Percentiles rank a stretch among this genome's conserved stretches.
Evolutionary conservation across 2,329 filamentous ascomycete species (phyloP).

Genomic region (Blastomyces emzantsi): DNA sequence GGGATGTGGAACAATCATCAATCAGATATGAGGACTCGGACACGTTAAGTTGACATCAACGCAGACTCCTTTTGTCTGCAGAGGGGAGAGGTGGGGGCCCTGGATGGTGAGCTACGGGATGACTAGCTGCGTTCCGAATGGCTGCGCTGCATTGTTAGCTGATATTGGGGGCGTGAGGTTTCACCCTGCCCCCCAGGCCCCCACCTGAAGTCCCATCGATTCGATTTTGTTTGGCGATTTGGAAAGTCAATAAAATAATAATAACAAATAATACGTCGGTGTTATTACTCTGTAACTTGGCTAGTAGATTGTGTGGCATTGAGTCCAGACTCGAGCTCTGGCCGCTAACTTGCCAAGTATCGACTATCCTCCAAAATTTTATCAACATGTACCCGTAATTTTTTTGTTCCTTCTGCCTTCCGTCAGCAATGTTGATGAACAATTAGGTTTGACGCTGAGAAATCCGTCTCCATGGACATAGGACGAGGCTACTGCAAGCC

Average conservation of each 20-base stretch:
- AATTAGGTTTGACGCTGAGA: not conserved
- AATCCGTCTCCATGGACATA: slow-evolving; percentile 7
- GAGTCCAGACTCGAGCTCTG: not conserved
- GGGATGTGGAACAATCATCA: not conserved
- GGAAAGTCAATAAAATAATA: not conserved
- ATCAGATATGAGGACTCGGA: not conserved
- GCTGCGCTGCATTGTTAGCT: not conserved
- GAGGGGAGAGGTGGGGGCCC: not conserved
- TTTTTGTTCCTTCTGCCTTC: not conserved
- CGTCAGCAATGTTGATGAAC: not conserved
- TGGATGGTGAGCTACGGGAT: not conserved
- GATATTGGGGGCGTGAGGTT: not conserved
- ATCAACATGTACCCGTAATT: not conserved
- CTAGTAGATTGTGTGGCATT: not conserved
- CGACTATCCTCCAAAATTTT: too few relatives aligned
- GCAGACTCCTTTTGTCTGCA: not conserved
- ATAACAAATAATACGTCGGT: not conserved
- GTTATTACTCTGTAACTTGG: not conserved
- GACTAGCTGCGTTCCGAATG: not conserved
- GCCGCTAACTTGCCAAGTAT: not conserved
- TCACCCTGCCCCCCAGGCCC: not conserved
- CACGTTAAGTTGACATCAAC: not conserved
- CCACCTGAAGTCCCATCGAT: not conserved
- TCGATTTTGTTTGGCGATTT: not conserved
- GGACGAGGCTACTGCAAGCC: slow-evolving; percentile 9